Percentiles rank a stretch among this genome's conserved stretches.
phyloP scores from a whole-genome alignment of 805 yeast species.

The Saturnispora quitensis region DNA sequence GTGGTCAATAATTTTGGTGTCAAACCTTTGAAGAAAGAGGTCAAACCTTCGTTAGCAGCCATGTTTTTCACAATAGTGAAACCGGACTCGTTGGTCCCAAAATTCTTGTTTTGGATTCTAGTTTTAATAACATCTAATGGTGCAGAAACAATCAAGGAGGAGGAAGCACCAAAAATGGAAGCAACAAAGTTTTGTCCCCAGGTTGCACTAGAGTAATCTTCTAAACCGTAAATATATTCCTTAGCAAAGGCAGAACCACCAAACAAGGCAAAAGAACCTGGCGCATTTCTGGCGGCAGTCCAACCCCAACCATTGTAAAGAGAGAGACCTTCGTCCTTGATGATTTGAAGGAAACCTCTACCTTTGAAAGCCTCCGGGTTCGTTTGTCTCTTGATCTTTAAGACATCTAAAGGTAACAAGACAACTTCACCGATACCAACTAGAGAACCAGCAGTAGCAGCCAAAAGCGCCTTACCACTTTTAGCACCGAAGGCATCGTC shows the following conservation, averaged over 20 bases:
- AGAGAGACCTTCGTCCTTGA: conserved; percentile 86
- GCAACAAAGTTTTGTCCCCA: conserved; percentile 94
- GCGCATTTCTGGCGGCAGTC: conserved; percentile 99
- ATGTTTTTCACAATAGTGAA: conserved; percentile 87
- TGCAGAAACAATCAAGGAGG: conserved; percentile 92
- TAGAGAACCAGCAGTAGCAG: conserved; percentile 95
- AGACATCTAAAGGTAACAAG: conserved; percentile 87
- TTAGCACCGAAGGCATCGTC: conserved; percentile 80
- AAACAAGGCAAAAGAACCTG: conserved; percentile 94
- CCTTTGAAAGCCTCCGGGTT: conserved; percentile 99
- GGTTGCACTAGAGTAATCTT: conserved; percentile 84
- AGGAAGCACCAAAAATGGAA: conserved; percentile 93
- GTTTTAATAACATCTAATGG: conserved; percentile 98
- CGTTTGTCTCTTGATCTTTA: conserved; percentile 97
- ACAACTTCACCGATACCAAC: conserved; percentile 98
- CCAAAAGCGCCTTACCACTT: conserved; percentile 93
- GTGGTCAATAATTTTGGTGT: conserved; percentile 95
- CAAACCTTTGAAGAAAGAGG: conserved; percentile 92
- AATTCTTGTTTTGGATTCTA: conserved; percentile 93
- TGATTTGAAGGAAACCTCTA: conserved; percentile 83
- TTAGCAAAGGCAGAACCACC: conserved; percentile 99
- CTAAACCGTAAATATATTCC: conserved; percentile 81
- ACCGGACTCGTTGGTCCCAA: conserved; percentile 93
- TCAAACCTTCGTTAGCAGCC: conserved; percentile 80
- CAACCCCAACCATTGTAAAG: conserved; percentile 99